Percentiles rank a stretch among this genome's conserved stretches.
Conservation (phyloP, 345 rosid species). For the Eucalyptus tenuipes region DNA sequence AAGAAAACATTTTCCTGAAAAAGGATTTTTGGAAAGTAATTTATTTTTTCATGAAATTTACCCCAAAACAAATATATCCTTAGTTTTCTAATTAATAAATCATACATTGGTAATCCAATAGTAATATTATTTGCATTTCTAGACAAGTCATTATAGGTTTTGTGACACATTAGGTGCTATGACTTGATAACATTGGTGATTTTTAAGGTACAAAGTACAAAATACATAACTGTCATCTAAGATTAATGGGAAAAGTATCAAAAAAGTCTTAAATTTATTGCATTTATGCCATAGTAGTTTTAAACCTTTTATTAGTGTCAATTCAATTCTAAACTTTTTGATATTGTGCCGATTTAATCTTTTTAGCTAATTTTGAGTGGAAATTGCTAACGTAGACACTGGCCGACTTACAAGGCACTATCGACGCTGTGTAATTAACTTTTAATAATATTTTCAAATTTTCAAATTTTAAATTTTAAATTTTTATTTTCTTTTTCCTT, state of each 20-base stretch:
- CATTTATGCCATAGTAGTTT: too few species aligned
- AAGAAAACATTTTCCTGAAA: background rate
- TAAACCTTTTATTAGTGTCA: too few species aligned
- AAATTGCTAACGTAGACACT: fast-evolving
- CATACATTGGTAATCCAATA: background rate
- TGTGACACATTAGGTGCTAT: background rate
- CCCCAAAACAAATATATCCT: background rate
- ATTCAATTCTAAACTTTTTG: too few species aligned
- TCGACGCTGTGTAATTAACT: fast-evolving
- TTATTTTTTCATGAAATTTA: background rate
- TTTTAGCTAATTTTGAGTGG: fast-evolving
- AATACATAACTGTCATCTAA: background rate
- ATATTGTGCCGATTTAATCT: too few species aligned
- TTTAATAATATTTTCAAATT: too few species aligned
- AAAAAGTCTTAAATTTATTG: too few species aligned
- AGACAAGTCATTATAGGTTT: background rate
- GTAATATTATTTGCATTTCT: background rate
- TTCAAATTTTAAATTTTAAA: fast-evolving
- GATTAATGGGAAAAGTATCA: background rate
- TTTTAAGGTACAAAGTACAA: background rate
- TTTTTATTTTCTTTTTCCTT: too few species aligned
- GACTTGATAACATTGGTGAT: background rate
- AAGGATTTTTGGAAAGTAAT: background rate
- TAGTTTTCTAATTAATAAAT: background rate
- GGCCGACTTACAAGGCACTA: fast-evolving